Evolutionary conservation across 83 land plant genomes (phyloP), one percentile per base, ranked within the genome.

Genomic region (Isoetes engelmannii): DNA sequence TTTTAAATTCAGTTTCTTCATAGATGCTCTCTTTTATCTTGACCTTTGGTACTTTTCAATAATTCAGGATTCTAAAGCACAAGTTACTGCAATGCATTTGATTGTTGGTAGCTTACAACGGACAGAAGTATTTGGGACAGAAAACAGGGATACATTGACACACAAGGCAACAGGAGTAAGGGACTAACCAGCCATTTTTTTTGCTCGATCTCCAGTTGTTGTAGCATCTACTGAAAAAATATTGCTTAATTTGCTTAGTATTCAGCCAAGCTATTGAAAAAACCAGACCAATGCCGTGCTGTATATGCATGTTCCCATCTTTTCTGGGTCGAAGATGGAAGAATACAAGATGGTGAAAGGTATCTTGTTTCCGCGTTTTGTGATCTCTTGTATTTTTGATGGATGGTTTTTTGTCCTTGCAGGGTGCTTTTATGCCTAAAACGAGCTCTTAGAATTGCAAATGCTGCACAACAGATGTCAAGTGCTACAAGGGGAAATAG

Each of bases 401-500:
- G 54, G 54, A 51, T 12, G 54, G 12, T 15, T 51, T 51, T 51
- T 12, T 15, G 12, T 42, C 5, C 48, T 58, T 71, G 45, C 84
- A 94, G 99, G 84, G 99, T 94, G 37, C 74, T 94, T 21, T 84
- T 94, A 45, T 94, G 99, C 74, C 75, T 94, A 48, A 94, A 94
- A 81, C 89, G 99, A 46, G 89, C 99, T 10, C 63, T 94, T 74
- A 83, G 99, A 71, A 94, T 94, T 62, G 99, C 99, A 47, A 90
- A 94, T 89, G 99, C 99, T 74, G 92, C 92, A 61, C 99, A 94
- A 60, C 96, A 94, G 67, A 90, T 94, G 96, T 85, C 93, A 12
- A 90, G 77, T 83, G 92, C 80, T 3, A 77, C 96, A 45, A 70
- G 88, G 63, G 99, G 96, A 54, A 86, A 83, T 74, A 82, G 90